Evolutionary conservation across 106 monocot genomes (phyloP).

Genomic region (Cymbidium sinense): DNA sequence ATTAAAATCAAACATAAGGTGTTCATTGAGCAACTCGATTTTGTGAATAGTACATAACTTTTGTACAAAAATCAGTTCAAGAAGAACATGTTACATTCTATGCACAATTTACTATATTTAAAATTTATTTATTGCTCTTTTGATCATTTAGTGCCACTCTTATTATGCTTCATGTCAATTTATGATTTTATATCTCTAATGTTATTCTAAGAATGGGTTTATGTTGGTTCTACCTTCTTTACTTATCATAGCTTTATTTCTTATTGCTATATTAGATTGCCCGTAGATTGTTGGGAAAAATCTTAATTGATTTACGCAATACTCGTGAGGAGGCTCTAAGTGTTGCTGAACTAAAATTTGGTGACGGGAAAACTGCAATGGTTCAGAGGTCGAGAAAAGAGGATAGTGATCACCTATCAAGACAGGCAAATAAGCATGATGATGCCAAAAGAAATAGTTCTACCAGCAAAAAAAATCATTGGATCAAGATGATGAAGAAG

Average conservation of each 20-base stretch:
- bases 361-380: conserved; percentile 25
- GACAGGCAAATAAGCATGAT: conserved; percentile 39
- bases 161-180: neutral
- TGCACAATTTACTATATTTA: neutral
- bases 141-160: neutral
- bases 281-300: conserved; percentile 87
- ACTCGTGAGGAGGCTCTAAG: conserved; percentile 91
- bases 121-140: neutral
- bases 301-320: conserved; percentile 86
- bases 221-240: neutral
- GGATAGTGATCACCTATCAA: conserved; percentile 35
- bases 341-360: conserved; percentile 73
- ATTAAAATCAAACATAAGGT: neutral
- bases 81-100: neutral
- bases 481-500: conserved; percentile 89
- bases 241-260: neutral
- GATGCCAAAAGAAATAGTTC: conserved; percentile 58
- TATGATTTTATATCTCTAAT: neutral
- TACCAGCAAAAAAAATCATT: conserved; percentile 75
- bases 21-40: neutral
- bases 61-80: neutral
- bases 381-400: conserved; percentile 38
- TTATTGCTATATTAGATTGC: conserved; percentile 49
- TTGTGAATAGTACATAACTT: neutral
- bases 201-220: neutral